Percentiles rank a stretch among this genome's conserved stretches.
Evolutionary conservation across 1,139 yeast genomes (phyloP).

Genomic region (Pichia sp.): DNA sequence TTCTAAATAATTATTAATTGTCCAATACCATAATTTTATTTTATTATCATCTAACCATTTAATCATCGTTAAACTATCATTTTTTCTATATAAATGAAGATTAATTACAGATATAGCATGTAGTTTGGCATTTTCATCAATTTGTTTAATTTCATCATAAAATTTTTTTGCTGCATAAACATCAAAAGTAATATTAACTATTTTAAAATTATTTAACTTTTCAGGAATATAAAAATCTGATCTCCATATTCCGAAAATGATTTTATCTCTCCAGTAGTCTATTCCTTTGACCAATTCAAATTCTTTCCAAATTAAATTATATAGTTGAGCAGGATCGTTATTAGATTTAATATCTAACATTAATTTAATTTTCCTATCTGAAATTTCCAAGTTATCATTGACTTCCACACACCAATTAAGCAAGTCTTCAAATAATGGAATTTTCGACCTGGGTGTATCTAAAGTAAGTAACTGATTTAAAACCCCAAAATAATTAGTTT

Average conservation of each 20-base stretch:
- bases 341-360: constrained; percentile 80
- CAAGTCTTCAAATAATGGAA: constrained; percentile 58
- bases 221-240: constrained; percentile 52
- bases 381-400: constrained; percentile 16
- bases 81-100: constrained; percentile 35
- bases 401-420: constrained; percentile 51
- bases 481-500: constrained; percentile 36
- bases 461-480: constrained; percentile 48
- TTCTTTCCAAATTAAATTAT: constrained; percentile 45
- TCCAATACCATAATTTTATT: constrained; percentile 70
- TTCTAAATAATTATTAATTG: constrained; percentile 46
- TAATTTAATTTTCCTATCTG: constrained; percentile 34
- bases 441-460: constrained; percentile 45
- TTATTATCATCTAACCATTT: constrained; percentile 32
- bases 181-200: constrained; percentile 48
- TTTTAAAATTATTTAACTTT: constrained; percentile 37
- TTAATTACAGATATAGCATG: constrained; percentile 28
- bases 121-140: constrained; percentile 28
- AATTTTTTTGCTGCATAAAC: constrained; percentile 32
- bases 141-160: constrained; percentile 28
- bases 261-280: constrained; percentile 57
- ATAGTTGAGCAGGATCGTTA: constrained; percentile 51
- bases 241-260: constrained; percentile 82
- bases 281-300: constrained; percentile 32
- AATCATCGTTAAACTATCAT: constrained; percentile 34